These are phyloP conservation scores for Globisporangium spiculum DNA, from an alignment of 352 stramenopile genomes.

Conservation along the genomic window DNA sequence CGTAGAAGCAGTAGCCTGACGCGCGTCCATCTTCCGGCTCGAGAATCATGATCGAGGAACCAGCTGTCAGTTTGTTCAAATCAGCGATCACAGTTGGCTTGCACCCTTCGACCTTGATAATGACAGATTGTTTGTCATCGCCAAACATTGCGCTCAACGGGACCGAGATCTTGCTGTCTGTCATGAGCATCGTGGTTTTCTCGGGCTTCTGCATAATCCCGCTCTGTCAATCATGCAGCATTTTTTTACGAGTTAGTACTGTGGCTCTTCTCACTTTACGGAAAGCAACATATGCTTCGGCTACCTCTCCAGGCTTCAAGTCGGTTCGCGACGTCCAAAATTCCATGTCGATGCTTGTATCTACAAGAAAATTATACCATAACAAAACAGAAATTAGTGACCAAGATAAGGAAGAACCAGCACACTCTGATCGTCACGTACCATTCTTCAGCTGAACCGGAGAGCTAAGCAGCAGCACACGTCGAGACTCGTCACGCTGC, in stretches of 20 bases:
- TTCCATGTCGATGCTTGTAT: conserved; percentile 80
- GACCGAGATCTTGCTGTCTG: conserved; percentile 81
- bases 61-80: conserved; percentile 54
- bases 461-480: conserved; percentile 82
- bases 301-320: conserved; percentile 47
- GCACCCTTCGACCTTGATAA: conserved; percentile 84
- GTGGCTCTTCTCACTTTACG: background rate
- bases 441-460: conserved; percentile 87
- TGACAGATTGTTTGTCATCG: conserved; percentile 72
- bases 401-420: background rate
- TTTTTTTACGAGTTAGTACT: background rate
- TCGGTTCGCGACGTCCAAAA: conserved; percentile 69
- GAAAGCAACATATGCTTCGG: too few species aligned
- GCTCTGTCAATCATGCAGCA: conserved; percentile 21
- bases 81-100: conserved; percentile 81
- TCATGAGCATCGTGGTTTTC: conserved; percentile 49
- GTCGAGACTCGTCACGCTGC: conserved; percentile 79
- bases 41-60: conserved; percentile 67
- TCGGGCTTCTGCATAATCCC: conserved; percentile 34
- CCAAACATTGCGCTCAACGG: conserved; percentile 80
- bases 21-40: conserved; percentile 55
- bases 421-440: conserved; percentile 21
- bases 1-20: conserved; percentile 81
- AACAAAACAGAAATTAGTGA: conserved; percentile 2
- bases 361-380: conserved; percentile 21